Conservation (phyloP, 2,329 filamentous ascomycete genomes). For the Albophoma yamanashiensis region DNA sequence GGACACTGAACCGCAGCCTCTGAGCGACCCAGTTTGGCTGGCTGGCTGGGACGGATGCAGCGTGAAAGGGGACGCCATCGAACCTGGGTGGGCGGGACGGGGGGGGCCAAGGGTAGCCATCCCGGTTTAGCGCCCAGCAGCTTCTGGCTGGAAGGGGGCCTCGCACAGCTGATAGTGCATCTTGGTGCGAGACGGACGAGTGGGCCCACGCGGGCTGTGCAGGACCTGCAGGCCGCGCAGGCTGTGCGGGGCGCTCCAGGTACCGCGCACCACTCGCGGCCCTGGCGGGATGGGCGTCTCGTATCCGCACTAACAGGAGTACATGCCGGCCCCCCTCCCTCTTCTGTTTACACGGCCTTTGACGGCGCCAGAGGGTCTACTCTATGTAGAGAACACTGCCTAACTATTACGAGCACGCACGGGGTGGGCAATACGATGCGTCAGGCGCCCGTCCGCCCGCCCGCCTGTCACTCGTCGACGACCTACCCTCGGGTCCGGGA, state of each 20-base stretch:
- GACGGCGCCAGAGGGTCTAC: no score
- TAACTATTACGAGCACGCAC: neutral
- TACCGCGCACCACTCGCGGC: neutral
- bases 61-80: neutral
- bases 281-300: conserved; percentile 9
- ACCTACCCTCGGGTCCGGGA: neutral
- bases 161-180: neutral
- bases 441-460: neutral
- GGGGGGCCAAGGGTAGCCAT: neutral
- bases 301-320: conserved; percentile 16
- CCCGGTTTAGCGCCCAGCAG: neutral
- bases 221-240: neutral
- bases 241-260: neutral
- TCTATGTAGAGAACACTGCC: no score
- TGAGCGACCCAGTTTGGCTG: neutral
- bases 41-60: neutral
- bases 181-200: neutral
- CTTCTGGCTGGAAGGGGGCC: neutral
- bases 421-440: neutral
- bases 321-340: neutral
- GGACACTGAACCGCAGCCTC: neutral
- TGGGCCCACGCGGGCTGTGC: neutral
- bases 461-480: neutral
- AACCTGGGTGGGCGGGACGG: neutral
- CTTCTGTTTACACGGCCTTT: neutral